These are phyloP conservation scores for Phytophthora sp. DNA, from an alignment of 352 stramenopile species.

Conservation along the genomic window DNA sequence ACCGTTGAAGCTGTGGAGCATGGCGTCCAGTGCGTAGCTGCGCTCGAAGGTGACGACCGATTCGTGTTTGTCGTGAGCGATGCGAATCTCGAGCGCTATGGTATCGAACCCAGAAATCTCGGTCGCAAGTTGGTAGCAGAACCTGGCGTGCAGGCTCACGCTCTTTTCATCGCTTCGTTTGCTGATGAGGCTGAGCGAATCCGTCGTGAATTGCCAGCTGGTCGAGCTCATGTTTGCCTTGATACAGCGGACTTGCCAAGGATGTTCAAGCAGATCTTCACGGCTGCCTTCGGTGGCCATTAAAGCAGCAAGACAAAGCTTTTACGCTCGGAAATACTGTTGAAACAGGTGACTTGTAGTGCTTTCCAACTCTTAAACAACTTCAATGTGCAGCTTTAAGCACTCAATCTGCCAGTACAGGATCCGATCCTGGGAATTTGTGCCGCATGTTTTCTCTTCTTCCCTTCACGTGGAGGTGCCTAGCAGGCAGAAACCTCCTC, in stretches of 20 bases:
- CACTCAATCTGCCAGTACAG: background rate
- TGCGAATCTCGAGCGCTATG: slow-evolving; percentile 95
- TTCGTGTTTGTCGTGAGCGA: slow-evolving; percentile 96
- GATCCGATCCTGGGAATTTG: slow-evolving; percentile 7
- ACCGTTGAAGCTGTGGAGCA: slow-evolving; percentile 93
- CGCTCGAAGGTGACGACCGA: slow-evolving; percentile 72
- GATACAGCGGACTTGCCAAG: slow-evolving; percentile 79
- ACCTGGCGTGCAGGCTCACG: slow-evolving; percentile 68
- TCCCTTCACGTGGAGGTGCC: background rate
- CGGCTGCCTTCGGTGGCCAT: slow-evolving; percentile 46
- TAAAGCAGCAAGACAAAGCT: slow-evolving; percentile 8
- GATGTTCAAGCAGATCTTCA: slow-evolving; percentile 90
- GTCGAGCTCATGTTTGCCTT: slow-evolving; percentile 79
- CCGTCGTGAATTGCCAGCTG: slow-evolving; percentile 60
- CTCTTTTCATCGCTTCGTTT: slow-evolving; percentile 88
- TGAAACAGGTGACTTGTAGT: too few relatives aligned
- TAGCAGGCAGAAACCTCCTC: background rate
- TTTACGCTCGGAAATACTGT: too few relatives aligned
- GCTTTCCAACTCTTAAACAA: too few relatives aligned
- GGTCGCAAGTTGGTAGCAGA: slow-evolving; percentile 61
- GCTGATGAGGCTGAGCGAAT: slow-evolving; percentile 81
- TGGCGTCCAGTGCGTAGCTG: slow-evolving; percentile 73
- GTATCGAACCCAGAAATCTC: slow-evolving; percentile 67
- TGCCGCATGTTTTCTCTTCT: slow-evolving; percentile 13
- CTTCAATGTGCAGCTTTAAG: background rate